These are phyloP conservation scores for Tolypocladium tundrense DNA, from an alignment of 2,329 filamentous ascomycete genomes.

Conservation along the genomic window DNA sequence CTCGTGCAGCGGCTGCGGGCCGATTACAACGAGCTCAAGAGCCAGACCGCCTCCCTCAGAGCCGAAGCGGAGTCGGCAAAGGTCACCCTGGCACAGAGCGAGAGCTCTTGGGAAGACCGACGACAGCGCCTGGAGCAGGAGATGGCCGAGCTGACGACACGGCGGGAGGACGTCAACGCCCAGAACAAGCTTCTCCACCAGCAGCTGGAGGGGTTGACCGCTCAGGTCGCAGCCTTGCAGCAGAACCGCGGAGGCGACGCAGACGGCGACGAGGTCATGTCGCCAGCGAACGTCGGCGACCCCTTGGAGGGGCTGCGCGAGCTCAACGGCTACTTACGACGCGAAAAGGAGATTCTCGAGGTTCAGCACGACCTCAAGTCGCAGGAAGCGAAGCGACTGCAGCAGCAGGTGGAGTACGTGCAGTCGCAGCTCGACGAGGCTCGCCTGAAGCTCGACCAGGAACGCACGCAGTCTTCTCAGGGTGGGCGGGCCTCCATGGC, in stretches of 20 bases:
- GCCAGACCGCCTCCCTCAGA: slow-evolving; percentile 62
- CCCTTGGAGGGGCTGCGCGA: slow-evolving; percentile 73
- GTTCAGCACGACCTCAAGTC: slow-evolving; percentile 88
- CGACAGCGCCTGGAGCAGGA: slow-evolving; percentile 76
- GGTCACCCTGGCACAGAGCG: slow-evolving; percentile 65
- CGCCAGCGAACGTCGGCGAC: slow-evolving; percentile 41
- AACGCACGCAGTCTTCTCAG: slow-evolving; percentile 67
- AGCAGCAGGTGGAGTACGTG: slow-evolving; percentile 81
- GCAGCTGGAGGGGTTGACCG: slow-evolving; percentile 73
- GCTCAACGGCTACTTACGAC: slow-evolving; percentile 80
- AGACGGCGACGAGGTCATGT: slow-evolving; percentile 42
- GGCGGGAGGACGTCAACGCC: slow-evolving; percentile 73
- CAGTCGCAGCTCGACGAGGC: slow-evolving; percentile 84
- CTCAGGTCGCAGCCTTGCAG: slow-evolving; percentile 71
- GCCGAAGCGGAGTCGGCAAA: slow-evolving; percentile 81
- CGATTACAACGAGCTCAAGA: slow-evolving; percentile 75
- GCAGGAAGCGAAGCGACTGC: slow-evolving; percentile 78
- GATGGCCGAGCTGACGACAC: slow-evolving; percentile 63
- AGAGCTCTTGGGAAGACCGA: slow-evolving; percentile 80
- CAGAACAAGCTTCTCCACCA: slow-evolving; percentile 88
- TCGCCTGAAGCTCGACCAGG: slow-evolving; percentile 80
- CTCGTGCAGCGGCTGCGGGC: slow-evolving; percentile 66
- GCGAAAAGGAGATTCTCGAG: slow-evolving; percentile 95
- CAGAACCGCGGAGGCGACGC: slow-evolving; percentile 53
- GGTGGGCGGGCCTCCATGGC: slow-evolving; percentile 62